Percentiles rank a stretch among this genome's conserved stretches.
These are phyloP conservation scores for Hypsizygus marmoreus DNA, from an alignment of 768 basidiomycete genomes.

Conservation along the genomic window DNA sequence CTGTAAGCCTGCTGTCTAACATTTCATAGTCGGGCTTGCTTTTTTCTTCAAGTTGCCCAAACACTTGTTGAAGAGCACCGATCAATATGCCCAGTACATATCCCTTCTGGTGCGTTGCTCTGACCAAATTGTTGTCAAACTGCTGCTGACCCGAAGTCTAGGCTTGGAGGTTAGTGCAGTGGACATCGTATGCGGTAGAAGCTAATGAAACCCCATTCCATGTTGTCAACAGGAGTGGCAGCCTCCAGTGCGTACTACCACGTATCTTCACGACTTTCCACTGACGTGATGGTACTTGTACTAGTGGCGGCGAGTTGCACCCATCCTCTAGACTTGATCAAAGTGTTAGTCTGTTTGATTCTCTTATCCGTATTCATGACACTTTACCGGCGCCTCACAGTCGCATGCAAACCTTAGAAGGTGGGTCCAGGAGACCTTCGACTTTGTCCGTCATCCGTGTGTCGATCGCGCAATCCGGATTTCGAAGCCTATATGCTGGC, in stretches of 20 bases:
- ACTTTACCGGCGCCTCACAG: constrained; percentile 33
- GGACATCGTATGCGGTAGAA: not conserved
- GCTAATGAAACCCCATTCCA: not conserved
- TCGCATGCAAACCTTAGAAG: constrained; percentile 77
- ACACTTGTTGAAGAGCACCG: constrained; percentile 19
- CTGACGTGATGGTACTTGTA: constrained; percentile 9
- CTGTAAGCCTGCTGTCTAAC: constrained; percentile 1
- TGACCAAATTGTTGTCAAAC: constrained; percentile 7
- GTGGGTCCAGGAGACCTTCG: constrained; percentile 58
- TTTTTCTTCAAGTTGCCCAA: constrained; percentile 20
- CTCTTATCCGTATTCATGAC: constrained; percentile 2
- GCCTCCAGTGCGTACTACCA: constrained; percentile 55
- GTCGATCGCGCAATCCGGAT: constrained; percentile 67
- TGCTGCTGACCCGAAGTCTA: constrained; percentile 25
- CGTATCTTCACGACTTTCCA: not conserved
- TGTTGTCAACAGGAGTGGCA: constrained; percentile 48
- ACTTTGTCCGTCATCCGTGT: constrained; percentile 63
- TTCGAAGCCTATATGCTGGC: constrained; percentile 78
- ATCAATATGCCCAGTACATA: constrained; percentile 39
- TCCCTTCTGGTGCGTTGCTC: constrained; percentile 50
- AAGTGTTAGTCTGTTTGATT: constrained; percentile 70
- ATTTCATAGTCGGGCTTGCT: constrained; percentile 14
- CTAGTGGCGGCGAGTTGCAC: constrained; percentile 81
- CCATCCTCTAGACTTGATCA: constrained; percentile 83
- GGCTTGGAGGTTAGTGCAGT: constrained; percentile 60